Conservation (phyloP, 306 rosid genomes). For the Acacia acuminata region DNA sequence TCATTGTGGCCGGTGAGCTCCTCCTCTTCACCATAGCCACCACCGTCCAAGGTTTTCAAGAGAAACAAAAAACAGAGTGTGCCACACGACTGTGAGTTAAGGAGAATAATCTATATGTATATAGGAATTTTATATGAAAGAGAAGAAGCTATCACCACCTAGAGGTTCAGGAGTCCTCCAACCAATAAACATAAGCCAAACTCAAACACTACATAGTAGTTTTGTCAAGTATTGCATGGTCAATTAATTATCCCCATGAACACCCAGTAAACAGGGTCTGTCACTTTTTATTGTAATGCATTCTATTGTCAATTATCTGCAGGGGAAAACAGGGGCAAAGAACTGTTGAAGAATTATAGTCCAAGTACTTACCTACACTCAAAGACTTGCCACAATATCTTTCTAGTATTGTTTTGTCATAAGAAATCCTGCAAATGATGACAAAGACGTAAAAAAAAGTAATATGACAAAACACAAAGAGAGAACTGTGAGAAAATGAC, state of each 20-base stretch:
- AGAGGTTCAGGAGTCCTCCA: background rate
- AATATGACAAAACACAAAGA: background rate
- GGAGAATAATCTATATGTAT: no score
- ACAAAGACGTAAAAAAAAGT: conserved; percentile 6
- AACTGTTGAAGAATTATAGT: conserved; percentile 15
- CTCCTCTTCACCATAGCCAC: no score
- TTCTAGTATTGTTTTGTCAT: conserved; percentile 92
- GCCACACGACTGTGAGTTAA: no score
- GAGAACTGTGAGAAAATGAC: conserved; percentile 12
- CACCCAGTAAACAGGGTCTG: background rate
- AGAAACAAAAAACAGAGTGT: no score
- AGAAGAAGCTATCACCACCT: background rate
- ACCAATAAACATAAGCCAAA: background rate
- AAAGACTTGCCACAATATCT: conserved; percentile 85
- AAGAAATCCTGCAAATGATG: conserved; percentile 71
- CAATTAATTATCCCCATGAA: background rate
- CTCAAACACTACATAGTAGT: background rate
- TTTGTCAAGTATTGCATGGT: background rate
- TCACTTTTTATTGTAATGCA: background rate
- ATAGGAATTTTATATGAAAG: background rate
- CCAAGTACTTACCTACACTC: conserved; percentile 61
- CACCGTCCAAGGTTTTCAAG: no score
- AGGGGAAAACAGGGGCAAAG: background rate
- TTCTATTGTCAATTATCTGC: conserved; percentile 1
- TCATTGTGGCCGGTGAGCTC: no score